Conservation (phyloP, 352 stramenopile species). For the Blastocystis sp. region DNA sequence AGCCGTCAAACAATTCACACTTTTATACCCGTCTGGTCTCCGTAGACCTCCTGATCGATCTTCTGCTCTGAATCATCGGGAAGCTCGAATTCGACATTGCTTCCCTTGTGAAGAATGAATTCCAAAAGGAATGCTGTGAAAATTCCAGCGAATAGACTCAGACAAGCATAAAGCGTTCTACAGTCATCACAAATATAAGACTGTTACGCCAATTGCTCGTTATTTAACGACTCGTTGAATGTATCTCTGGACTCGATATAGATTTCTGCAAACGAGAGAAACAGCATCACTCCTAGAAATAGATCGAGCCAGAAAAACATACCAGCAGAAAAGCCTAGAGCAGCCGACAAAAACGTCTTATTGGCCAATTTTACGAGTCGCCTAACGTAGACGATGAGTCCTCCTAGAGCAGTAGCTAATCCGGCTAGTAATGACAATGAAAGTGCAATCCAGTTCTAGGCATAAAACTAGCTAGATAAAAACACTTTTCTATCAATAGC, state of each 20-base stretch:
- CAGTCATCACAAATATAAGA: neutral
- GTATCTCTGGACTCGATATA: slow-evolving; percentile 65
- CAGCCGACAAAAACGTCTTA: slow-evolving; percentile 67
- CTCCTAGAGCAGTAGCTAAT: slow-evolving; percentile 69
- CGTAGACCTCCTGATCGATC: neutral
- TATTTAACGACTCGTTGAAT: slow-evolving; percentile 19
- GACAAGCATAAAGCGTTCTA: slow-evolving; percentile 28
- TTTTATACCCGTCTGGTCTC: neutral
- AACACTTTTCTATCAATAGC: neutral
- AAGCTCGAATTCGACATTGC: slow-evolving; percentile 34
- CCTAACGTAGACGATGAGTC: slow-evolving; percentile 72
- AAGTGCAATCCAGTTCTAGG: slow-evolving; percentile 65
- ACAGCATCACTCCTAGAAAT: slow-evolving; percentile 69
- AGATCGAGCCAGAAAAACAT: neutral
- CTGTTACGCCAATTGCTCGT: slow-evolving; percentile 45
- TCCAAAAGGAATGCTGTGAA: slow-evolving; percentile 58
- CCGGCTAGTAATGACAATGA: slow-evolving; percentile 69
- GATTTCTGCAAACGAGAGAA: slow-evolving; percentile 73
- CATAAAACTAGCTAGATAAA: neutral
- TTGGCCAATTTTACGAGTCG: slow-evolving; percentile 69
- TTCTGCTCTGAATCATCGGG: neutral
- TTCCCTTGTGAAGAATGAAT: slow-evolving; percentile 61
- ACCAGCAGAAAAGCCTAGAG: slow-evolving; percentile 70
- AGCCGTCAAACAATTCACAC: neutral
- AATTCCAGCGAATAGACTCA: slow-evolving; percentile 63